Base-by-base conservation (phyloP, 805 yeast species). In the Jamesozyma gamospora region DNA sequence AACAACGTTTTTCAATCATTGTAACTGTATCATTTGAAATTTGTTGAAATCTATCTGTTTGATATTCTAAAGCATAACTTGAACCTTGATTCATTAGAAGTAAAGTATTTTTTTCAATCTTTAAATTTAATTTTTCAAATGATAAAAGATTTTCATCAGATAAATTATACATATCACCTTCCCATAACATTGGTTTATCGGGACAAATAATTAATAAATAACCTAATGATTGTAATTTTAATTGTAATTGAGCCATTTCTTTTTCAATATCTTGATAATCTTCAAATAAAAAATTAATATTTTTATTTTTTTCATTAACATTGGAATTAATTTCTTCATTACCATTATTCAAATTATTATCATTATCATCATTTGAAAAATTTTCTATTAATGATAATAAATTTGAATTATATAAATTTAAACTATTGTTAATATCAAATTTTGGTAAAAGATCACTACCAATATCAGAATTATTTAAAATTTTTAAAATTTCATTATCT, bases 171-270 rank as follows among this genome's bases (percentile, higher is more conserved):
- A 82, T 77, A 14, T 74, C 70, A 4, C 96, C 96, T 44, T 82
- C 87, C 97, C 97, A 90, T 36, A 83, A 75, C 60, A 88, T 72
- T 0, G 96, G 94, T 51, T 84, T 84, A 2, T 79, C 71, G 0
- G 95, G 87, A 50, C 84, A 78, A 4, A 88, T 60, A 0, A 85
- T 80, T 21, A 87, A 51, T 12, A 85, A 71, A 47, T 83, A 85
- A 0, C 86, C 83, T 21, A 66, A 57, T 18, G 56, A 49, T 33
- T 55, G 56, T 28, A 59, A 38, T 40, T 51, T 55, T 17, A 37
- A 28, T 34, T 58, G 62, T n/a, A 58, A 41, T 16, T 50, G 48
- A 12, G 43, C 16, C 28, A 58, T 33, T 28, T 58, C 62, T 12
- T 40, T 34, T 34, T 52, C 50, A 4, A 66, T 63, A n/a, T 53